Evolutionary conservation across 352 stramenopile genomes (phyloP).

Genomic region (Phytophthora aleatoria): DNA sequence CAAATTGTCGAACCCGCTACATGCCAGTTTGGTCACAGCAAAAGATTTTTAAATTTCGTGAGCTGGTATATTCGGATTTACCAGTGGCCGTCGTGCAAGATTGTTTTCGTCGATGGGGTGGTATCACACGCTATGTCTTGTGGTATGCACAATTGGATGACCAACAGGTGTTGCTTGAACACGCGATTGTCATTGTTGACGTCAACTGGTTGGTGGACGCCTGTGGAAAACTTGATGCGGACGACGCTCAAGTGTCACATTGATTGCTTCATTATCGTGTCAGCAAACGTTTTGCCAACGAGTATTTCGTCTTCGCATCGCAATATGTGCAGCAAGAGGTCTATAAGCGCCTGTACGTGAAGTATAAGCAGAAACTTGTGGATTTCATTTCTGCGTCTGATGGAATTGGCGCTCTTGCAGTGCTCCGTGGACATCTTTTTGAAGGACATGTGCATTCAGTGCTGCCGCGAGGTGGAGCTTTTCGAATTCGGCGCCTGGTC

Average conservation of each 20-base stretch:
- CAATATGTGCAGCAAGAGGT: slow-evolving; percentile 12
- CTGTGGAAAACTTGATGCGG: too few species aligned
- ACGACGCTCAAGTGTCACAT: too few species aligned
- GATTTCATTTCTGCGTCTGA: neutral
- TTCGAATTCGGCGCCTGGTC: slow-evolving; percentile 1
- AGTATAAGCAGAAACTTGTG: slow-evolving; percentile 4
- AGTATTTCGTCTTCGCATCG: slow-evolving; percentile 20
- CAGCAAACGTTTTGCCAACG: slow-evolving; percentile 2
- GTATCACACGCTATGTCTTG: neutral
- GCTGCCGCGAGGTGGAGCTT: slow-evolving; percentile 1
- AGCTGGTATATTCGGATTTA: neutral
- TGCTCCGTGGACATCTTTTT: slow-evolving; percentile 4
- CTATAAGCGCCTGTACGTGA: slow-evolving; percentile 4
- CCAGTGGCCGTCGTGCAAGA: neutral
- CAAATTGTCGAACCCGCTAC: neutral
- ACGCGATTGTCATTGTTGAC: slow-evolving; percentile 10
- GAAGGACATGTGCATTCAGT: slow-evolving; percentile 2
- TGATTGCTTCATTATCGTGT: slow-evolving; percentile 11
- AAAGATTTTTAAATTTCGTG: neutral
- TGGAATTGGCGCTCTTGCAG: slow-evolving; percentile 7
- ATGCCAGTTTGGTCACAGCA: neutral
- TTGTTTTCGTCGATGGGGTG: neutral
- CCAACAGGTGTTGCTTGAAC: slow-evolving; percentile 1
- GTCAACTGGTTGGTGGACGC: slow-evolving; percentile 8
- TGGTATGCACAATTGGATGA: neutral